Percentiles rank a stretch among this genome's conserved stretches.
These are phyloP conservation scores for Scheffersomyces amazonensis DNA, from an alignment of 805 yeast species.

Conservation along the genomic window DNA sequence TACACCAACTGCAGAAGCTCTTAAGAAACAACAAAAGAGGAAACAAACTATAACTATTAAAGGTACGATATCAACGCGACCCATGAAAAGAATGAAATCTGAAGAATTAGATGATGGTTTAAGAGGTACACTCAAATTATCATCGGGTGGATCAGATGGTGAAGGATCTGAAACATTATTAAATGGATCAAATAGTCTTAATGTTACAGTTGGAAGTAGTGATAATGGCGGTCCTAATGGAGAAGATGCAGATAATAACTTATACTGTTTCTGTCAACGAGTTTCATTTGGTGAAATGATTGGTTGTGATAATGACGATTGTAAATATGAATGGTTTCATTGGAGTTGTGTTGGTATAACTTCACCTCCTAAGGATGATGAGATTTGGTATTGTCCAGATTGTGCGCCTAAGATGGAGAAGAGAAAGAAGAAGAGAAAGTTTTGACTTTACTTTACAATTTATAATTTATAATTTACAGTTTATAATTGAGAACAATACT, in stretches of 20 bases:
- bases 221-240: conserved; percentile 22
- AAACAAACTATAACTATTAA: conserved; percentile 9
- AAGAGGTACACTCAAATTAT: neutral
- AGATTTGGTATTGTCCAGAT: conserved; percentile 85
- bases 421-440: conserved; percentile 40
- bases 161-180: conserved; percentile 6
- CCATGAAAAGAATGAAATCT: conserved; percentile 17
- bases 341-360: conserved; percentile 90
- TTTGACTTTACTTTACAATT: neutral
- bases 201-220: conserved; percentile 10
- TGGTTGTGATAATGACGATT: conserved; percentile 90
- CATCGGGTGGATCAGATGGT: neutral
- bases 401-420: conserved; percentile 56
- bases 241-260: conserved; percentile 43
- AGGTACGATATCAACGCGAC: conserved; percentile 7
- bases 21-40: conserved; percentile 23
- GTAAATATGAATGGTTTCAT: conserved; percentile 94
- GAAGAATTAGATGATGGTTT: conserved; percentile 20
- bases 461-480: too few relatives aligned
- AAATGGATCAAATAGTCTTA: conserved; percentile 1
- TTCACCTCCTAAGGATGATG: conserved; percentile 82
- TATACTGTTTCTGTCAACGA: conserved; percentile 90
- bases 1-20: conserved; percentile 12
- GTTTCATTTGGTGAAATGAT: conserved; percentile 97
- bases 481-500: too few relatives aligned